Evolutionary conservation across 805 yeast species (phyloP).

Genomic region (Metschnikowia lochheadii): DNA sequence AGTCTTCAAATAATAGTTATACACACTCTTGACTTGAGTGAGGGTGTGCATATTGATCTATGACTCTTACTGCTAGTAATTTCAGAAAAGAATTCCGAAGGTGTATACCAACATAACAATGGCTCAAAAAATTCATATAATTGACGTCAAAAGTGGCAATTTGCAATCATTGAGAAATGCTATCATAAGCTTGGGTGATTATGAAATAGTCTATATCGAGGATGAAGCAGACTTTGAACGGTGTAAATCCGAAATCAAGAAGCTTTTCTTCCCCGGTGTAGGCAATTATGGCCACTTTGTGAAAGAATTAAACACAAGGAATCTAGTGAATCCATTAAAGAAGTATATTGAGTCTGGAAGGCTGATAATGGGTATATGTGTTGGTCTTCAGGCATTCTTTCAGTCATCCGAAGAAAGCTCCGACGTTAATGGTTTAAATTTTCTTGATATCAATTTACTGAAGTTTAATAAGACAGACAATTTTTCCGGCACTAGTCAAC

Average conservation of each 20-base stretch:
- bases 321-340: conserved; percentile 61
- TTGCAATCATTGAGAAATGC: conserved; percentile 87
- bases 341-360: conserved; percentile 71
- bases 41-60: neutral
- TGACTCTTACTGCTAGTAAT: conserved; percentile 5
- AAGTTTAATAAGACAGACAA: conserved; percentile 52
- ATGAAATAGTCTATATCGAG: conserved; percentile 57
- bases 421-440: conserved; percentile 45
- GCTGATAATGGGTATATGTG: conserved; percentile 95
- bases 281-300: conserved; percentile 97
- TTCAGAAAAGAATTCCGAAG: neutral
- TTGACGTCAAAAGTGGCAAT: conserved; percentile 94
- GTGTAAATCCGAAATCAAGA: conserved; percentile 41
- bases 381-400: conserved; percentile 87
- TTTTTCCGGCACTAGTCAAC: conserved; percentile 24
- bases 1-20: neutral
- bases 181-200: conserved; percentile 66
- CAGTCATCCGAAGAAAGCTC: conserved; percentile 72
- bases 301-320: conserved; percentile 55
- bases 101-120: conserved; percentile 6
- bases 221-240: conserved; percentile 51
- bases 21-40: neutral
- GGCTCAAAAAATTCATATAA: conserved; percentile 51
- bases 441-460: conserved; percentile 41
- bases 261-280: conserved; percentile 88